Evolutionary conservation across 2,329 filamentous ascomycete genomes (phyloP).

Genomic region (Cryphonectria naterciae): DNA sequence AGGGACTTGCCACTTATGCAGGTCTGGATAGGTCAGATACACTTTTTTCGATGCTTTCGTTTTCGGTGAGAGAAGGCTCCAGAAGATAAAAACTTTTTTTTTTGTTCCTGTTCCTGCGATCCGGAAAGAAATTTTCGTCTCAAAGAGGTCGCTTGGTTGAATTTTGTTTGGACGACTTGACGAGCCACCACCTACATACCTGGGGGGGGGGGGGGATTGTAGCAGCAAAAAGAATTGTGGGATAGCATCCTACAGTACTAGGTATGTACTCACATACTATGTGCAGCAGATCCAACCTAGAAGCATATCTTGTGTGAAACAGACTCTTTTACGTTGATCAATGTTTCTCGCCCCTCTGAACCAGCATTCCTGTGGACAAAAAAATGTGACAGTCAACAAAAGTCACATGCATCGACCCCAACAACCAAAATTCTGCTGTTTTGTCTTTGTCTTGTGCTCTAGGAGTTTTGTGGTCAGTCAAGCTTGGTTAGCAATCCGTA

Average conservation of each 20-base stretch:
- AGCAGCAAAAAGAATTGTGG: neutral
- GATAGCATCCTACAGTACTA: neutral
- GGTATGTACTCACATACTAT: neutral
- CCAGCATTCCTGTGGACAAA: conserved; percentile 1
- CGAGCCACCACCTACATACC: no score
- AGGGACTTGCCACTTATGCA: neutral
- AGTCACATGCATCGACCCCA: neutral
- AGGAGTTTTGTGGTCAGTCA: neutral
- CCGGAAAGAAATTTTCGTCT: no score
- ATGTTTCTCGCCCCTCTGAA: neutral
- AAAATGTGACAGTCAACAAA: neutral
- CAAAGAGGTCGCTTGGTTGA: no score
- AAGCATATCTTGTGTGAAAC: neutral
- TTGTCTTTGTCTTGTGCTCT: neutral
- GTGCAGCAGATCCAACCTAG: neutral
- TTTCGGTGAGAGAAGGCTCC: neutral
- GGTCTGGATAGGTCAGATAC: neutral
- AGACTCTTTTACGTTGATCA: neutral
- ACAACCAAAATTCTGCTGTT: neutral
- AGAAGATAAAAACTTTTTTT: no score
- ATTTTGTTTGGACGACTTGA: no score
- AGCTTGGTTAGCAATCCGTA: neutral
- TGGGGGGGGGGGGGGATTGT: no score
- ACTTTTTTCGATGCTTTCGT: neutral
- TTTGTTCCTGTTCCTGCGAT: no score